Base-by-base conservation (phyloP, 192 early-diverging fungal species). In the Backusella circina region DNA sequence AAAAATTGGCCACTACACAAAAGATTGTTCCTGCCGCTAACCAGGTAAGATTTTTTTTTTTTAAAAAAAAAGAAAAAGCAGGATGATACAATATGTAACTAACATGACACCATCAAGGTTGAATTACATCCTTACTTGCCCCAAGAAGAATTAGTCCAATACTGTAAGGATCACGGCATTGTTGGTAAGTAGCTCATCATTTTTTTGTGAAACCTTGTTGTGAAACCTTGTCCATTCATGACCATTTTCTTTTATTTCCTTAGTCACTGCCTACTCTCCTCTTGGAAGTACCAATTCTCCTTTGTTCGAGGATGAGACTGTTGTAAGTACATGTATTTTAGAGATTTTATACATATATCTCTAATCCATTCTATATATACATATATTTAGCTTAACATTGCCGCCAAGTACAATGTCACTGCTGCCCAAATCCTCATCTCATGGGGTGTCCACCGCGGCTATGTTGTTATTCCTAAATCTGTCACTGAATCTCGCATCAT, bases 381-480 rank as follows among this genome's bases (percentile, higher is more conserved):
- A n/a, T 8, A 21, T 57, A 28, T 16, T n/a, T 54, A 77, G 76
- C 26, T 77, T 9, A 51, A 85, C 26, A 79, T 96, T 57, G 93
- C 94, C 10, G 82, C 91, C 73, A 88, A 89, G 61, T 90, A 94
- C 66, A 77, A 82, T 21, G 85, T 81, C 70, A 84, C 87, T 0
- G 83, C 90, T 8, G 94, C 93, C 3, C 93, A 95, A 79, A 90
- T 94, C 44, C 79, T 92, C 3, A 79, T 96, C 67, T 89, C 91
- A 15, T 96, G 95, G 95, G 91, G 79, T 65, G 77, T 87, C 32
- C 86, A 93, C 73, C 89, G 95, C 65, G 92, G 92, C 2, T 90
- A 90, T 38, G 77, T 80, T 10, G 94, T 94, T 9, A 91, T 96
- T 77, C 94, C 95, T 73, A 95, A 95, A 84, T 94, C 93, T 10